Evolutionary conservation across 2,329 filamentous ascomycete species (phyloP).

Genomic region (Rachicladosporium sp.): DNA sequence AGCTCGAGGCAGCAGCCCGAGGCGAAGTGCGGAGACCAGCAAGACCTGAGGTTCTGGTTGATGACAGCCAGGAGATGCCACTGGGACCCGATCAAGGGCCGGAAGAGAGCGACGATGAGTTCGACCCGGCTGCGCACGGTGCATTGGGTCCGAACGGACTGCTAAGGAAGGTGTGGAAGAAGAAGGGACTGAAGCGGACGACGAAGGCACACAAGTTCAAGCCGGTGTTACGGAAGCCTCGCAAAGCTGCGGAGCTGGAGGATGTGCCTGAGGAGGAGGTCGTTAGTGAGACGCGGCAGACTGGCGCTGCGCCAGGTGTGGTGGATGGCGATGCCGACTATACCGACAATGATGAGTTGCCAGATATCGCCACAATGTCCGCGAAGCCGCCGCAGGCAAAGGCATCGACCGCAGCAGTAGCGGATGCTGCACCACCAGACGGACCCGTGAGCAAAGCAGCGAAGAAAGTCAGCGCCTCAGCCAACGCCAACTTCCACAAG

Average conservation of each 20-base stretch:
- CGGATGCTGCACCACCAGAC: too few relatives aligned
- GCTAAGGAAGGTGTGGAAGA: constrained; percentile 54
- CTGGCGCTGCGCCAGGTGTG: too few relatives aligned
- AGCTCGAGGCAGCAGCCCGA: constrained; percentile 45
- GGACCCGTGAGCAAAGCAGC: constrained; percentile 24
- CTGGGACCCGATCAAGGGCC: constrained; percentile 31
- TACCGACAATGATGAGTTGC: not conserved
- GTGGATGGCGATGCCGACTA: not conserved
- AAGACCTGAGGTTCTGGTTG: constrained; percentile 15
- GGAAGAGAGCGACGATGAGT: constrained; percentile 46
- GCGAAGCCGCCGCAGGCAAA: not conserved
- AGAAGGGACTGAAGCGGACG: constrained; percentile 72
- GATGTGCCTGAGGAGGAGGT: constrained; percentile 4
- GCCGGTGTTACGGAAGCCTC: constrained; percentile 20
- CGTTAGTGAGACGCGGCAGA: constrained; percentile 12
- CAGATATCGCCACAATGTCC: constrained; percentile 1
- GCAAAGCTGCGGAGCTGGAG: constrained; percentile 16
- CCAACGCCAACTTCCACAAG: constrained; percentile 28
- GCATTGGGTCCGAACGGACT: constrained; percentile 41
- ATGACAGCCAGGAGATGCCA: constrained; percentile 36
- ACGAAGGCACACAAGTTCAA: constrained; percentile 52
- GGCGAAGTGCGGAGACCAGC: constrained; percentile 1
- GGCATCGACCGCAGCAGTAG: too few relatives aligned
- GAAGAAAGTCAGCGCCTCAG: constrained; percentile 31
- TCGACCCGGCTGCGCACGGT: constrained; percentile 30